Evolutionary conservation across 306 rosid species (phyloP), one percentile per base, ranked within the genome.

Genomic region (Cucurbita ficifolia): DNA sequence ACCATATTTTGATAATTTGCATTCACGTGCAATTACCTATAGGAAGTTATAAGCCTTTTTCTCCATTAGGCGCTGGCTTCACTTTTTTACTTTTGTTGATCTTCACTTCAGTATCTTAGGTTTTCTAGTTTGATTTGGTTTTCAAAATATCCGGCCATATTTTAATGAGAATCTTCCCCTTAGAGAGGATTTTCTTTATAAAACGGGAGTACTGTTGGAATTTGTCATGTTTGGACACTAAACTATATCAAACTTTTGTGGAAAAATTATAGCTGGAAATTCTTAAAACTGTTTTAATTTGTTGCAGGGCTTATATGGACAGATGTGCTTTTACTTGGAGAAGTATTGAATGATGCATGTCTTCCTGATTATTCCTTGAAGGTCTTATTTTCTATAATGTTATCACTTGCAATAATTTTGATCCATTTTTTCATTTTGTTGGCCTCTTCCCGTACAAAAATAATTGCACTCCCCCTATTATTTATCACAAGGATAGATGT

Each of bases 241-340:
- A 24, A 21, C 43, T 69, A 13, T 22, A 48, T 24, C 4, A 3
- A 45, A 46, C 14, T 46, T 69, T 48, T 24, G 22, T 46, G 45
- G 59, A 17, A 49, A 50, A 7, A 29, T 70, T 70, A 24, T 49
- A 8, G 46, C 45, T 17, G 45, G 9, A 9, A 35, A 50, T 24
- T 70, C 38, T 55, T 14, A 6, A 73, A 29, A 33, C 51, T 73
- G 21, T 53, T 53, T 18, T 19, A 54, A 12, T 55, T 72, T 33
- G 13, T 38, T 60, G 59, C 46, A 75, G 78, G 78, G 33, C 62
- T 63, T 63, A 50, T 76, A 38, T 76, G 78, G 78, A 64, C 60
- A 39, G 73, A 76, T 52, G 78, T 76, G 78, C 78, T 76, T 24
- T 76, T 76, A 63, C 45, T 76, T 58, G 78, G 59, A 21, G 78